Evolutionary conservation across 345 rosid species (phyloP).

Genomic region (Boechera divaricarpa): DNA sequence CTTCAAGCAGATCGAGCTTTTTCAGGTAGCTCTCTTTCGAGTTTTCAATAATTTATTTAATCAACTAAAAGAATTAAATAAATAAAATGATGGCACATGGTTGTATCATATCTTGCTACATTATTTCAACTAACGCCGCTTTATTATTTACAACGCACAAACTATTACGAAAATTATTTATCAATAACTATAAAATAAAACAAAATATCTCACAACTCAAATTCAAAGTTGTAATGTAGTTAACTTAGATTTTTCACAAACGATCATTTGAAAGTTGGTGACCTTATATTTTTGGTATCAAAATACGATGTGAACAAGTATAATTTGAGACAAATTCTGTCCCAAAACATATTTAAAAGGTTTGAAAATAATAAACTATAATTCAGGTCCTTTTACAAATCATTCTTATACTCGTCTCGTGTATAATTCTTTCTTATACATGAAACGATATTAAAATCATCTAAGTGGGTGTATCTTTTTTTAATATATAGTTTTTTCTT

Average conservation of each 20-base stretch:
- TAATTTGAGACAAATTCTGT: too few relatives aligned
- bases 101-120: conserved; percentile 39
- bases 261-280: too few relatives aligned
- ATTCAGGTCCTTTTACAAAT: background rate
- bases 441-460: conserved; percentile 8
- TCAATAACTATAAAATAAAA: background rate
- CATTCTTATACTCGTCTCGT: too few relatives aligned
- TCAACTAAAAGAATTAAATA: background rate
- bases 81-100: conserved; percentile 40
- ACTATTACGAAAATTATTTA: background rate
- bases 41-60: conserved; percentile 39
- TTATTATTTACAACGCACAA: conserved; percentile 30
- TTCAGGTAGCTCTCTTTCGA: conserved; percentile 42
- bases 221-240: conserved; percentile 4
- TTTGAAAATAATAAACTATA: background rate
- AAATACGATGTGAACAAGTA: too few relatives aligned
- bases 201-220: background rate
- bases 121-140: conserved; percentile 42
- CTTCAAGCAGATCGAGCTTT: conserved; percentile 43
- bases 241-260: background rate
- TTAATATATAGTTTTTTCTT: background rate
- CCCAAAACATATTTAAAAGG: too few relatives aligned
- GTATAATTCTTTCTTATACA: background rate
- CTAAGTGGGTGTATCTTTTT: conserved; percentile 10
- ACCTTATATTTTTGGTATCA: too few relatives aligned